Conservation (phyloP, 2,329 filamentous ascomycete genomes). For the Peltaster fructicola region DNA sequence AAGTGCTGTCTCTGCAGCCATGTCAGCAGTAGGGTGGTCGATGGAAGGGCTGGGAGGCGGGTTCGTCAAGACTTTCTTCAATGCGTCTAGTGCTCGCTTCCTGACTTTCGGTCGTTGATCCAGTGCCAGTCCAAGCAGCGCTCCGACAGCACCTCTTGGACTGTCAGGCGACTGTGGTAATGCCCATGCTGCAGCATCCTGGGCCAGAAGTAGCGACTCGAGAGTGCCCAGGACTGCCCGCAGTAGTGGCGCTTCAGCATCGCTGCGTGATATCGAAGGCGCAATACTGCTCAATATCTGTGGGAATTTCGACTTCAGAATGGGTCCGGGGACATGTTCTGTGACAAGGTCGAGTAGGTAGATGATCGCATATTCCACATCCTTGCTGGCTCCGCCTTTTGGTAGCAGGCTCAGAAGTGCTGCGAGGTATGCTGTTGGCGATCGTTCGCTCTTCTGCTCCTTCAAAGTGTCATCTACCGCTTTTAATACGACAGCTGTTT, state of each 20-base stretch:
- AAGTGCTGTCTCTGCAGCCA: constrained; percentile 85
- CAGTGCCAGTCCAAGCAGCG: constrained; percentile 65
- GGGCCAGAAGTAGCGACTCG: constrained; percentile 76
- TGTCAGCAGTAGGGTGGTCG: constrained; percentile 86
- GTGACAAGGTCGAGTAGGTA: constrained; percentile 92
- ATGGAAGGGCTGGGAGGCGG: constrained; percentile 81
- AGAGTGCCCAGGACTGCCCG: constrained; percentile 81
- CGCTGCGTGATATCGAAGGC: constrained; percentile 59
- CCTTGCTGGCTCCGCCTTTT: constrained; percentile 55
- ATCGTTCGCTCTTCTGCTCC: constrained; percentile 67
- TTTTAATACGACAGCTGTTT: constrained; percentile 71
- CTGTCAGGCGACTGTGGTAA: constrained; percentile 67
- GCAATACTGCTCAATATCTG: constrained; percentile 79
- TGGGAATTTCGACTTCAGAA: constrained; percentile 87
- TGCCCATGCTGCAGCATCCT: constrained; percentile 78
- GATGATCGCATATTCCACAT: constrained; percentile 69
- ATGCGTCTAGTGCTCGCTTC: constrained; percentile 78
- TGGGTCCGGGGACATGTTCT: constrained; percentile 62
- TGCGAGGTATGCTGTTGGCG: constrained; percentile 84
- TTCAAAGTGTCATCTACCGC: constrained; percentile 86
- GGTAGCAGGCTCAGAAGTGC: constrained; percentile 78
- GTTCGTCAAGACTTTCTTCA: constrained; percentile 65
- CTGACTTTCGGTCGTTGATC: constrained; percentile 85
- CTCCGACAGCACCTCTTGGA: constrained; percentile 72
- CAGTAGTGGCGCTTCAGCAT: constrained; percentile 74